phyloP scores from a whole-genome alignment of 2,329 filamentous ascomycete genomes.

The Paraphoma sp. region DNA sequence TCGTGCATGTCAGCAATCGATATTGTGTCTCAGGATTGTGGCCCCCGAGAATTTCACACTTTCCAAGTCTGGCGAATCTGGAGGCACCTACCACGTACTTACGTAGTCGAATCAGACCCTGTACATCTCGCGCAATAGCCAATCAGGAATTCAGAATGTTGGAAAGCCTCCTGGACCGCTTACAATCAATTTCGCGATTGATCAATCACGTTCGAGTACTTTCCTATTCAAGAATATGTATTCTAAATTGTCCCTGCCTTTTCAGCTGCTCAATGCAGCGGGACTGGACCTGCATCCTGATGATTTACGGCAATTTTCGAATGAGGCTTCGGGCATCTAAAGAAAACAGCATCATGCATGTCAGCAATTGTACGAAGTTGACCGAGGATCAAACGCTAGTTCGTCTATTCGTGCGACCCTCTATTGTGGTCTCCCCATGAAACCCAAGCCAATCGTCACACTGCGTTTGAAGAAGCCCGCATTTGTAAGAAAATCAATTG shows the following conservation, averaged over 20 bases:
- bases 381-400: neutral
- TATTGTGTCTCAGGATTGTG: neutral
- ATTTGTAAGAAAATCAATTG: too few relatives aligned
- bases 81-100: too few relatives aligned
- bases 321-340: neutral
- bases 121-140: too few relatives aligned
- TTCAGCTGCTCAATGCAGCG: neutral
- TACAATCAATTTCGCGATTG: too few relatives aligned
- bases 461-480: too few relatives aligned
- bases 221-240: neutral
- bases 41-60: neutral
- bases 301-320: neutral
- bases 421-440: neutral
- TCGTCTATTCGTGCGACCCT: neutral
- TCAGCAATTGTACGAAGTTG: conserved; percentile 1
- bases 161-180: too few relatives aligned
- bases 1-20: neutral
- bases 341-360: neutral
- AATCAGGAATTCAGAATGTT: too few relatives aligned
- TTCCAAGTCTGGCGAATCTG: neutral
- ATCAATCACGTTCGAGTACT: neutral
- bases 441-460: too few relatives aligned
- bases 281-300: neutral
- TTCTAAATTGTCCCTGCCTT: neutral
- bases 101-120: too few relatives aligned